phyloP scores from a whole-genome alignment of 345 rosid species.

The Eucalyptus brandiana region DNA sequence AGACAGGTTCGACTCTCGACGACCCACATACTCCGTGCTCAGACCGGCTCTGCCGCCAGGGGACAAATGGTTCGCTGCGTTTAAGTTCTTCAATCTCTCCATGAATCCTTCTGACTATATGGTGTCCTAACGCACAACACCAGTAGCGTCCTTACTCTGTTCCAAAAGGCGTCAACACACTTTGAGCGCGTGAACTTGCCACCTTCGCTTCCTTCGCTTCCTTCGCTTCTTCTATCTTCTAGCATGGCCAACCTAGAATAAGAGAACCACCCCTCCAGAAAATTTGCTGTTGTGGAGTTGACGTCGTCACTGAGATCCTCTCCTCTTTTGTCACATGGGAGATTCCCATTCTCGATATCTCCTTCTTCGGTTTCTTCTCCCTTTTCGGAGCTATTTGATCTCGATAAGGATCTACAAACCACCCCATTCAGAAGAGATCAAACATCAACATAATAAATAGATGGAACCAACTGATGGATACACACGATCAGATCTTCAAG shows the following conservation, averaged over 20 bases:
- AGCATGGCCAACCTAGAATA: conserved; percentile 14
- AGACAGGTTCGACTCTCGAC: background rate
- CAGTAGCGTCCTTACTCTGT: conserved; percentile 24
- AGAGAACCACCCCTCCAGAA: conserved; percentile 23
- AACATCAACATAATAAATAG: background rate
- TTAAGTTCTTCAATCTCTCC: background rate
- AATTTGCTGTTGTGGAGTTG: background rate
- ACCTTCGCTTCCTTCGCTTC: background rate
- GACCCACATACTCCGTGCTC: background rate
- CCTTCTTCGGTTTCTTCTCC: background rate
- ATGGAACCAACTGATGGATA: background rate
- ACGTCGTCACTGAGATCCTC: background rate
- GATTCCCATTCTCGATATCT: conserved; percentile 13
- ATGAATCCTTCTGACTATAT: background rate
- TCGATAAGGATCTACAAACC: conserved; percentile 10
- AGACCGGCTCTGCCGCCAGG: conserved; percentile 6
- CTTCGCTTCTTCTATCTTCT: conserved; percentile 2
- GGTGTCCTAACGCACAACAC: conserved; percentile 16
- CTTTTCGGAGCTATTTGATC: background rate
- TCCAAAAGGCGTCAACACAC: conserved; percentile 9
- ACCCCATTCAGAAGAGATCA: background rate
- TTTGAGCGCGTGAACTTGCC: conserved; percentile 2
- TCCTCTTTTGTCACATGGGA: background rate
- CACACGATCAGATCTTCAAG: background rate
- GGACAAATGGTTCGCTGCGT: background rate